Conservation (phyloP, 2,329 filamentous ascomycete species). For the Metarhizium humberi region DNA sequence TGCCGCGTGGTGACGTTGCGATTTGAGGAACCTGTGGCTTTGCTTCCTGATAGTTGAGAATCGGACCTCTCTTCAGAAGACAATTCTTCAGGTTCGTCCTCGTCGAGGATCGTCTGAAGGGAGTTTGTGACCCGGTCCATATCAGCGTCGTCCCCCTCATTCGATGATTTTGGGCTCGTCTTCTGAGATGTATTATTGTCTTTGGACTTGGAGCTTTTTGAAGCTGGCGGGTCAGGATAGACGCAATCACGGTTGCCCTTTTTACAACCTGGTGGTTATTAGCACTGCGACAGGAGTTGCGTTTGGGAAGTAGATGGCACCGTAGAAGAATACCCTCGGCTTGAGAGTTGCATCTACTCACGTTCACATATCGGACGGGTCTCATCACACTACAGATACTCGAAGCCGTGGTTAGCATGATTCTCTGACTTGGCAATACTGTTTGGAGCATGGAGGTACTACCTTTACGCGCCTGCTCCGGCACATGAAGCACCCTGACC, state of each 20-base stretch:
- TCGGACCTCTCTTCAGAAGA: constrained; percentile 9
- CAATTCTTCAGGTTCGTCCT: constrained; percentile 37
- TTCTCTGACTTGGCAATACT: background rate
- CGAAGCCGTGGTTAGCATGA: constrained; percentile 14
- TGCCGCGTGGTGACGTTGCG: constrained; percentile 29
- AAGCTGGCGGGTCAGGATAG: constrained; percentile 63
- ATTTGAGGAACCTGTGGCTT: constrained; percentile 29
- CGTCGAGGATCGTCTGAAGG: constrained; percentile 46
- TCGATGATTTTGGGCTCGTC: constrained; percentile 44
- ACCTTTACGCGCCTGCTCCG: constrained; percentile 79
- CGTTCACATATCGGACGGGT: constrained; percentile 75
- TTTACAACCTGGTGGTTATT: constrained; percentile 57
- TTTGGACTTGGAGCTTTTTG: constrained; percentile 31
- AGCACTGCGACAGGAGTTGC: background rate
- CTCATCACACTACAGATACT: constrained; percentile 69
- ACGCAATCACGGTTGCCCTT: constrained; percentile 87
- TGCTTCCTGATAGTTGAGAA: constrained; percentile 13
- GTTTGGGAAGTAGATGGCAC: background rate
- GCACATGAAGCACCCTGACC: constrained; percentile 91
- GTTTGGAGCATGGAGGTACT: constrained; percentile 10
- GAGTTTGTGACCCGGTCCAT: constrained; percentile 28
- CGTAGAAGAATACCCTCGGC: background rate
- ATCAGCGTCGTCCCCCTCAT: constrained; percentile 40
- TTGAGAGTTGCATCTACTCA: constrained; percentile 26
- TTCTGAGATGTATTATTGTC: constrained; percentile 28